These are phyloP conservation scores for Fraxinus dipetala DNA, from an alignment of 305 asterid genomes.

Conservation along the genomic window DNA sequence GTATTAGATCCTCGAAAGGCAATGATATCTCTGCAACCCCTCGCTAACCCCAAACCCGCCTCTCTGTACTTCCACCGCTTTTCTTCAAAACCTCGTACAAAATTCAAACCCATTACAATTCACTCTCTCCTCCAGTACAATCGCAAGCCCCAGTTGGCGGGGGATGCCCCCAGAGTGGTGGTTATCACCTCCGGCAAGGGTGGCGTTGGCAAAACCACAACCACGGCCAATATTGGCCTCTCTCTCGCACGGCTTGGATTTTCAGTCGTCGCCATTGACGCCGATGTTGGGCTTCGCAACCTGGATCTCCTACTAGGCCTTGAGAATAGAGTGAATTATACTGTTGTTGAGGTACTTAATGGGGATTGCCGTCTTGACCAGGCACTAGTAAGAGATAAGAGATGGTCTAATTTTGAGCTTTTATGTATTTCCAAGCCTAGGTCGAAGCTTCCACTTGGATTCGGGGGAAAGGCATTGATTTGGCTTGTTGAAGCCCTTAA, in stretches of 20 bases:
- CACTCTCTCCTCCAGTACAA: slow-evolving; percentile 41
- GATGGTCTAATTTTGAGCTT: slow-evolving; percentile 48
- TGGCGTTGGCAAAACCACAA: slow-evolving; percentile 53
- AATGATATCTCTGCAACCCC: slow-evolving; percentile 33
- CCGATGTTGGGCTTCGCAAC: slow-evolving; percentile 54
- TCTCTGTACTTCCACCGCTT: slow-evolving; percentile 25
- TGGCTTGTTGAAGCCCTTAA: slow-evolving; percentile 46
- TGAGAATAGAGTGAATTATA: slow-evolving; percentile 48
- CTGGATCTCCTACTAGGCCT: slow-evolving; percentile 47
- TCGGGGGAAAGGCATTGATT: slow-evolving; percentile 41
- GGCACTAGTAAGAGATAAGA: slow-evolving; percentile 44
- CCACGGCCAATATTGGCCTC: slow-evolving; percentile 52
- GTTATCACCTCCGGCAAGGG: slow-evolving; percentile 58
- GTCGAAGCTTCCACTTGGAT: slow-evolving; percentile 41
- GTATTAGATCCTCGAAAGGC: not conserved
- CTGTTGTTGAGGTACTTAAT: slow-evolving; percentile 46
- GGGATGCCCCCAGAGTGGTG: slow-evolving; percentile 42
- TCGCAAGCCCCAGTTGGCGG: slow-evolving; percentile 52
- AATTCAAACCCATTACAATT: slow-evolving; percentile 19
- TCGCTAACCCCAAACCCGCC: slow-evolving; percentile 28
- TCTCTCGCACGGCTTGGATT: slow-evolving; percentile 47
- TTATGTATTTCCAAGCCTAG: slow-evolving; percentile 50
- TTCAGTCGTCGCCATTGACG: slow-evolving; percentile 48
- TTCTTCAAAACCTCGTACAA: slow-evolving; percentile 24
- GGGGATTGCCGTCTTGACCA: slow-evolving; percentile 56